Conservation (phyloP, 345 rosid species). For the Conringia planisiliqua region DNA sequence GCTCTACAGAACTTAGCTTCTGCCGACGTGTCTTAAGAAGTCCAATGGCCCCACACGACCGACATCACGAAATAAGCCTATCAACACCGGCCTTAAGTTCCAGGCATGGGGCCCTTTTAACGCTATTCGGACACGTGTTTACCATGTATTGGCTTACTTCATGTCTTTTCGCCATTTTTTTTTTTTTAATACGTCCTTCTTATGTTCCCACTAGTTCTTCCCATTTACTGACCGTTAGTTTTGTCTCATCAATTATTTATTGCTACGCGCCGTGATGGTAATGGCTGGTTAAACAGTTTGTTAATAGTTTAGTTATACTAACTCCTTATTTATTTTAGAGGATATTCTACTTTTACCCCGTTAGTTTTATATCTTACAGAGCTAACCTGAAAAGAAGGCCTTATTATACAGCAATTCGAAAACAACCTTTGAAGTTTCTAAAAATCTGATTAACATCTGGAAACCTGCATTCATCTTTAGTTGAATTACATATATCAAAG, state of each 20-base stretch:
- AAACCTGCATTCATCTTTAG: neutral
- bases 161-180: neutral
- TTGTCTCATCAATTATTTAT: neutral
- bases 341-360: neutral
- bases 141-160: neutral
- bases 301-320: neutral
- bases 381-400: neutral
- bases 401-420: neutral
- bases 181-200: neutral
- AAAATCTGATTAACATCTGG: neutral
- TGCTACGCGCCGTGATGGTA: neutral
- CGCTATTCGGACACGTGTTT: neutral
- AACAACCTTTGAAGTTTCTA: neutral
- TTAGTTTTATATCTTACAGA: neutral
- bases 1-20: neutral
- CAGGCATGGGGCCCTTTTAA: neutral
- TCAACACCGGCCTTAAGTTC: slow-evolving; percentile 4
- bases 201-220: neutral
- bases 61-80: slow-evolving; percentile 19
- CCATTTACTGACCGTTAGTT: neutral
- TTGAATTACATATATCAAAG: neutral
- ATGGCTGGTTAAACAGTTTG: neutral
- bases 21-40: slow-evolving; percentile 2
- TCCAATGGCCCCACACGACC: slow-evolving; percentile 11
- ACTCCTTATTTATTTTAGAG: neutral